phyloP scores from a whole-genome alignment of 768 basidiomycete species.

The Auriculariales sp. region DNA sequence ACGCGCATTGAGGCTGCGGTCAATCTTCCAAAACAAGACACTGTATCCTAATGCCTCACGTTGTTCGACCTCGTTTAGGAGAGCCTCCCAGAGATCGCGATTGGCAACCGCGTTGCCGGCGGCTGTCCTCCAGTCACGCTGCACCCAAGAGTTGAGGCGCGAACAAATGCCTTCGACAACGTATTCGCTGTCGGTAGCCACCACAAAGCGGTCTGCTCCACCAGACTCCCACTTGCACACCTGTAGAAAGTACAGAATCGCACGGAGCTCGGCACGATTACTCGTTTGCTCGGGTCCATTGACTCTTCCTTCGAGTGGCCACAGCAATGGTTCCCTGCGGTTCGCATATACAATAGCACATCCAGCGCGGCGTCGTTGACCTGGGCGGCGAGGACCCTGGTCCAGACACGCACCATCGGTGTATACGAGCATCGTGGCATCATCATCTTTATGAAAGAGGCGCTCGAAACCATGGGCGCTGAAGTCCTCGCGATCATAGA shows the following conservation, averaged over 20 bases:
- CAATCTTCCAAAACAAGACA: conserved; percentile 13
- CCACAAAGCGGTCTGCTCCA: conserved; percentile 17
- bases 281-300: conserved; percentile 15
- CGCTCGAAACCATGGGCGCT: background rate
- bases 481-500: background rate
- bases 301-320: background rate
- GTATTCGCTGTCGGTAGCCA: conserved; percentile 20
- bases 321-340: background rate
- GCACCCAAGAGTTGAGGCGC: conserved; percentile 13
- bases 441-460: background rate
- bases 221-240: conserved; percentile 15
- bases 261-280: conserved; percentile 22
- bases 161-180: conserved; percentile 14
- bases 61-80: conserved; percentile 7
- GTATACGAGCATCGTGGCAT: conserved; percentile 4
- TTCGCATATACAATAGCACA: conserved; percentile 1
- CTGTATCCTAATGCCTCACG: conserved; percentile 10
- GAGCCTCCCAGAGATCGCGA: conserved; percentile 15
- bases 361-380: conserved; percentile 1
- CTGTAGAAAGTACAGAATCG: conserved; percentile 14
- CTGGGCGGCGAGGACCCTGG: background rate
- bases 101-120: conserved; percentile 10
- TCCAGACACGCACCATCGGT: conserved; percentile 5
- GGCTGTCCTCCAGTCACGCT: conserved; percentile 12
- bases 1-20: conserved; percentile 9